Evolutionary conservation across 805 yeast genomes (phyloP), one percentile per base, ranked within the genome.

Genomic region (Dipodascopsis tothii): DNA sequence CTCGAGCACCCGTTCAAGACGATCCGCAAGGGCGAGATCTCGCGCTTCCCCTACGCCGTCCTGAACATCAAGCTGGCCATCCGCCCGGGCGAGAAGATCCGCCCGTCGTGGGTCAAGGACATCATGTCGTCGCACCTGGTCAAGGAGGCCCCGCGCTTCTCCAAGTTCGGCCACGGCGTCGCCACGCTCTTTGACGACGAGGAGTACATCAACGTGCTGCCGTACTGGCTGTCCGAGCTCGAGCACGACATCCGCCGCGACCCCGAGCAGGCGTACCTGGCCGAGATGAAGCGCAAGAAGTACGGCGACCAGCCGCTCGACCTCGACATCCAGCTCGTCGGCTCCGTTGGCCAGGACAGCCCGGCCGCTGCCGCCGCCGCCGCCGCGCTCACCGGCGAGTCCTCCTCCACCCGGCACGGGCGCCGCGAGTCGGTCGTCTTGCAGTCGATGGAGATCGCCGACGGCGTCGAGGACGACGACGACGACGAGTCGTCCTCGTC

Each of bases 211-310:
- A 95, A 86, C 60, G 79, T 81, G 51, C 71, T 90, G 50, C 98
- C 98, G 44, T 84, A 87, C 63, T 90, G 98, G 98, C 72, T 86
- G 53, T 84, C 94, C 46, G 96, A 90, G 49, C 69, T 92, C 56
- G 96, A 85, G 55, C 70, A 67, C 43, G 90, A 83, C 61, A 80
- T 81, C 46, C 74, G 85, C 54, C 74, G 74, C 52, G 81, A 83
- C 58, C 94, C 94, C n/a, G 75, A 76, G 52, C 82, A 80, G 57
- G 87, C 87, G 0, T 78, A 77, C 56, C 80, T 78, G 54, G 84
- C 80, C 56, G 78, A 81, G 37, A 69, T 73, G 51, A 68, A 69
- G 51, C 78, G 74, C 51, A 52, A 45, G 39, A 48, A 48, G 20
- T 52, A 42, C 36, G 53, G 52, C 2, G 56, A 42, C 32, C 50